A percentile compares a stretch with the other conserved stretches of the same genome.
These are phyloP conservation scores for Marchantia polymorpha DNA, from an alignment of 225 moss, liverwort and hornwort genomes.

Conservation along the genomic window DNA sequence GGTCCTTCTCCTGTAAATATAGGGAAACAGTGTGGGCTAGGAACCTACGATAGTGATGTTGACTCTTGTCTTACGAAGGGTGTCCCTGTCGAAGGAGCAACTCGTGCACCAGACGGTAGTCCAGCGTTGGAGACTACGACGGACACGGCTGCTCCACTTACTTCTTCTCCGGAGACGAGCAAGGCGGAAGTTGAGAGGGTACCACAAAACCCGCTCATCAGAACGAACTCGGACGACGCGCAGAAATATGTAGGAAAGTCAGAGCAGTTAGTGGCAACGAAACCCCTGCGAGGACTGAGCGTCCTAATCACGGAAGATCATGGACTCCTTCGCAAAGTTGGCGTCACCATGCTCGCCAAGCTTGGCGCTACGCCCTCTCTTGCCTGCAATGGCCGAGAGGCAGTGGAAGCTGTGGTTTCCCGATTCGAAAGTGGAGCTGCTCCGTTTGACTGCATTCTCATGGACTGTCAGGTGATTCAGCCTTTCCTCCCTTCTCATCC, in stretches of 20 bases:
- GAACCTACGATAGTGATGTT: constrained; percentile 12
- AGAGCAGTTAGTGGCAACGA: constrained; percentile 20
- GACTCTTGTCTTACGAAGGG: not conserved
- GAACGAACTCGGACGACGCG: constrained; percentile 31
- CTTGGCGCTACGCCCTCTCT: constrained; percentile 62
- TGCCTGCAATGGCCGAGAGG: constrained; percentile 63
- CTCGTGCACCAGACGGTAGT: not conserved
- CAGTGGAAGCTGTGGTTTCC: constrained; percentile 49
- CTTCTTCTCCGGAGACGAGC: not conserved
- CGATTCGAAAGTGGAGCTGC: constrained; percentile 38
- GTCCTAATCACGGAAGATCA: constrained; percentile 75
- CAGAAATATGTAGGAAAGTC: constrained; percentile 6
- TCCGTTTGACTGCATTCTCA: constrained; percentile 73
- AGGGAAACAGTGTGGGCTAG: constrained; percentile 21
- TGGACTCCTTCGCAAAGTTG: constrained; percentile 64
- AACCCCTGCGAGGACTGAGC: constrained; percentile 60
- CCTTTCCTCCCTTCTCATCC: not conserved
- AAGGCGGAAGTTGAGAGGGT: not conserved
- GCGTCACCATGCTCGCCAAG: constrained; percentile 56
- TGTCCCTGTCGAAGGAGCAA: not conserved
- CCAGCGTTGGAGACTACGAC: not conserved
- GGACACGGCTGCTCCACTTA: not conserved
- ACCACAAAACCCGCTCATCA: not conserved
- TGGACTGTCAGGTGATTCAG: constrained; percentile 75
- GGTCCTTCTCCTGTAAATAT: constrained; percentile 7